These are phyloP conservation scores for Ilex aquifolium DNA, from an alignment of 257 asterid species.

Conservation along the genomic window DNA sequence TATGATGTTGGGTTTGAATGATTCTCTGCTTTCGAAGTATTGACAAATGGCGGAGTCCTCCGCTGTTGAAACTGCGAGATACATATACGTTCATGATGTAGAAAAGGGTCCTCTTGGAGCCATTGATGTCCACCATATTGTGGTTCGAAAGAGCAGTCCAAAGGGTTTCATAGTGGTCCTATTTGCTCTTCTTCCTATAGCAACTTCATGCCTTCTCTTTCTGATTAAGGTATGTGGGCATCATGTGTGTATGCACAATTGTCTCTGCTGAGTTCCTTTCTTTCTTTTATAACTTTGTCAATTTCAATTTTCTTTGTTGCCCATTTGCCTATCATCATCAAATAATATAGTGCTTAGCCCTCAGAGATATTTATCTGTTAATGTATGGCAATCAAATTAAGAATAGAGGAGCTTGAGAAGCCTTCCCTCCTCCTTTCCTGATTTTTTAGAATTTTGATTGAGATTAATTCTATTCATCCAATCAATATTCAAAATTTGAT, in stretches of 20 bases:
- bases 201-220: conserved; percentile 21
- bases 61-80: conserved; percentile 33
- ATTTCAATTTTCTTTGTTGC: too few species aligned
- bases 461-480: not conserved
- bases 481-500: not conserved
- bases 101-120: conserved; percentile 46
- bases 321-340: not conserved
- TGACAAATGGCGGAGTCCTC: conserved; percentile 22
- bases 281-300: too few species aligned
- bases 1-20: too few species aligned
- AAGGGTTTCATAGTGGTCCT: conserved; percentile 27
- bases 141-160: conserved; percentile 25
- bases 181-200: conserved; percentile 29
- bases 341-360: not conserved
- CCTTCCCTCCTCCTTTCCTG: too few species aligned
- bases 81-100: conserved; percentile 45
- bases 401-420: too few species aligned
- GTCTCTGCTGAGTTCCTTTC: not conserved
- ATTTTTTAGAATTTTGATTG: too few species aligned
- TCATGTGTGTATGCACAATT: not conserved
- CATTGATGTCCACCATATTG: conserved; percentile 66
- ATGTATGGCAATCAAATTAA: too few species aligned
- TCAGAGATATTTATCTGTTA: conserved; percentile 2
- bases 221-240: conserved; percentile 38
- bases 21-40: too few species aligned